Conservation (phyloP, 1,139 yeast genomes). For the Scheffersomyces lignicola region DNA sequence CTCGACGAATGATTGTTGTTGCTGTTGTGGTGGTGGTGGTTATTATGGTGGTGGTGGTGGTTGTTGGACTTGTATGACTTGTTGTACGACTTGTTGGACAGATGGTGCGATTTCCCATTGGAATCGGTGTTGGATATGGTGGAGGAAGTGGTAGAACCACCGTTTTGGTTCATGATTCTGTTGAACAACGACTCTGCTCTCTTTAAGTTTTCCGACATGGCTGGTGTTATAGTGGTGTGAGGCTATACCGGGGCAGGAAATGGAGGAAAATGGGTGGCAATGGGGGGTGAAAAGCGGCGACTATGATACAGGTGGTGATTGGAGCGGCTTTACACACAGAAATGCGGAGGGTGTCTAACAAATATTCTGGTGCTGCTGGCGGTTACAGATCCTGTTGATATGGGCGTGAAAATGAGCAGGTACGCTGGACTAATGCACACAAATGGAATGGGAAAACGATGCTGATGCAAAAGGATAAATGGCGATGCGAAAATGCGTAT, state of each 20-base stretch:
- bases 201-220: slow-evolving; percentile 50
- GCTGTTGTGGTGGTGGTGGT: slow-evolving; percentile 7
- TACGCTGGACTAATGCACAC: background rate
- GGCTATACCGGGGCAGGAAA: no score
- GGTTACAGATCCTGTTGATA: background rate
- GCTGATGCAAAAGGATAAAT: background rate
- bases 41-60: background rate
- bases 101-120: background rate
- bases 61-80: slow-evolving; percentile 6
- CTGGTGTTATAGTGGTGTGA: no score
- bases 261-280: background rate
- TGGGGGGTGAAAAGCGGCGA: background rate
- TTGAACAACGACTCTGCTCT: slow-evolving; percentile 52
- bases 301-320: no score
- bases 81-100: no score
- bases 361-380: background rate
- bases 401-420: background rate
- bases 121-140: slow-evolving; percentile 4
- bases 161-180: slow-evolving; percentile 47
- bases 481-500: background rate
- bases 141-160: slow-evolving; percentile 9
- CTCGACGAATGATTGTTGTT: slow-evolving; percentile 9
- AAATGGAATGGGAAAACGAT: background rate
- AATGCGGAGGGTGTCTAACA: background rate
- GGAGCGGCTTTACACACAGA: no score